Base-by-base conservation (phyloP, 2,329 filamentous ascomycete genomes). In the Diaporthe sp. region DNA sequence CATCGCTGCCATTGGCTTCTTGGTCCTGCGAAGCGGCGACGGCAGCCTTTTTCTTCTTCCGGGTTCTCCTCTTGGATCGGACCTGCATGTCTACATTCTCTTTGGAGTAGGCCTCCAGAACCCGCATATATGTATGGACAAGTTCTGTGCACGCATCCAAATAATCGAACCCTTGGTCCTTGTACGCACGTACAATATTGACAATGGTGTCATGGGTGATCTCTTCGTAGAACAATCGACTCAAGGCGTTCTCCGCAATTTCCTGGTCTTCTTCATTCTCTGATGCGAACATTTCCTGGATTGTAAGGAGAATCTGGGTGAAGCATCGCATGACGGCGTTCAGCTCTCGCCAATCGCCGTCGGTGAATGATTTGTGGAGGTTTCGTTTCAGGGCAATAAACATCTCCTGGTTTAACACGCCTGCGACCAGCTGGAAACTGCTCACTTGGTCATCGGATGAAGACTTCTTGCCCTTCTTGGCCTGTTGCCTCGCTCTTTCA, bases 171-270 rank as follows among this genome's bases (percentile, higher is more conserved):
- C 95, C 94, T 85, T 98, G 97, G 76, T 96, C 95, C 79, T 97
- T 98, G 86, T 97, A 98, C n/a, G 90, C 93, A 77, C 93, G 90
- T 1, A 96, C 88, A 72, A 98, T 94, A 75, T 92, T 91, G 42
- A 96, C 90, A 70, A 99, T 91, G 34, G 94, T 90, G 77, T 99
- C 96, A 81, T 99, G 96, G 0, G 96, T 98, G 0, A 94, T 91
- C 81, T 98, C 95, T 84, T 99, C 97, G 85, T 99, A 99, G 83
- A 99, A 99, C n/a, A 99, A 95, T 77, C 96, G 94, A 80, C 94
- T 97, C 71, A 98, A 91, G 17, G 98, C 98, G 79, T 99, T 99
- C 82, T 99, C 96, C 0, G 97, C 96, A 82, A 99, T 98, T 79
- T 98, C 97, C 81, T 98, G 94, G 79, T 99, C 95, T n/a, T 98